Evolutionary conservation across 208 protist genomes (phyloP), one percentile per base, ranked within the genome.

Genomic region (Leishmania guyanensis): DNA sequence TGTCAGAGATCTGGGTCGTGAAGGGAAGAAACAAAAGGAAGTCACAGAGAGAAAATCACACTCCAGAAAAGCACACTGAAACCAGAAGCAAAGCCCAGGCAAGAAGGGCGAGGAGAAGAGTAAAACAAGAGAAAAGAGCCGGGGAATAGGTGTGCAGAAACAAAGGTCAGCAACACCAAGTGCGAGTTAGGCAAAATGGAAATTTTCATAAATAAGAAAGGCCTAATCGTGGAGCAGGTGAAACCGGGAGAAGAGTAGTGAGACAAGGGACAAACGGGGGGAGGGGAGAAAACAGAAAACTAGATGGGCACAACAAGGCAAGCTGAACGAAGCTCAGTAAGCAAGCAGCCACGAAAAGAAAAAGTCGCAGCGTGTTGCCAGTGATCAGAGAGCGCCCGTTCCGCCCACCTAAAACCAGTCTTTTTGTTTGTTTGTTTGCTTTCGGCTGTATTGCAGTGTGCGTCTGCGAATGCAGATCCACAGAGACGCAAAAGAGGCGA

Each of bases 1-100:
- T 51, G 46, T 0, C 74, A 54, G 48, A 75, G 58, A 46, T 56
- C 8, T 29, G 17, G 14, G 72, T 60, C 72, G 60, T 43, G 29
- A 80, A 43, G 78, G 70, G 80, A 81, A 72, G 29, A 64, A 50
- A 81, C 4, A 36, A 64, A n/a, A 46, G 33, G 17, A 78, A 39
- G 10, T 39, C 33, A 60, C 33, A 64, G 43, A 78, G 22, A 80
- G 69, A 70, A 26, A 12, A 5, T 76, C 2, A 77, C 73, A 62
- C 43, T 9, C 29, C 12, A 43, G 29, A 84, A 53, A 76, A 9
- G 1, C 33, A 69, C 64, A 69, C 64, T 2, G 64, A 69, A 20
- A 26, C n/a, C 10, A 69, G 16, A 69, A 39, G 36, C 12, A 69
- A 69, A 70, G n/a, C 33, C 1, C n/a, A 70, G 33, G 29, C 65